phyloP scores from a whole-genome alignment of 495 filamentous ascomycete genomes.

The Collariella sp. region DNA sequence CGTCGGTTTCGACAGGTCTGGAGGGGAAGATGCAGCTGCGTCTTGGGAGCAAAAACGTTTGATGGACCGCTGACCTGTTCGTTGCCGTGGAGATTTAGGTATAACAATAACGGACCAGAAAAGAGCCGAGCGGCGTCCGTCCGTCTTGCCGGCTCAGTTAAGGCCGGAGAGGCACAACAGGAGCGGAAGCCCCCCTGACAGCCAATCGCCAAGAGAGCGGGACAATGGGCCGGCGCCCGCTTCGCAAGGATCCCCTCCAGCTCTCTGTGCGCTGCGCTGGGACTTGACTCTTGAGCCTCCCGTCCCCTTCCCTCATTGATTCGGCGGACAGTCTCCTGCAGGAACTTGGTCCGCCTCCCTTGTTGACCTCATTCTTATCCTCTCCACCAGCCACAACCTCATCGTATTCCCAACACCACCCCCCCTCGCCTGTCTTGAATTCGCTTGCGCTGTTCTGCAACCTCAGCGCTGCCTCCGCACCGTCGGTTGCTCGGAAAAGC shows the following conservation, averaged over 20 bases:
- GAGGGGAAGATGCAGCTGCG: no score
- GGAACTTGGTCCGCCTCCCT: neutral
- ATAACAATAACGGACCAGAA: no score
- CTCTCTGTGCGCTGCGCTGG: neutral
- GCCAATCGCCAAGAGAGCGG: neutral
- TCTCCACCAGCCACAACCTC: neutral
- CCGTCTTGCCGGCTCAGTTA: no score
- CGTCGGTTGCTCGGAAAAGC: neutral
- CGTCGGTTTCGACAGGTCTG: no score
- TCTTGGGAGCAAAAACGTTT: no score
- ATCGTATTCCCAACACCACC: no score
- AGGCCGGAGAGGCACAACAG: neutral
- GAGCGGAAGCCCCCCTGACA: neutral
- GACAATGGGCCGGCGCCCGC: slow-evolving; percentile 1
- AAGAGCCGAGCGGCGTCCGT: no score
- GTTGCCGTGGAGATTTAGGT: no score
- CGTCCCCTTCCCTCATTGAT: neutral
- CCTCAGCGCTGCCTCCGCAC: neutral
- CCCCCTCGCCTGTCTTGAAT: no score
- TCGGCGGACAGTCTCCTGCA: no score
- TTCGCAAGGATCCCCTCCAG: neutral
- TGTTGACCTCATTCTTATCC: slow-evolving; percentile 3
- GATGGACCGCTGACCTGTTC: no score
- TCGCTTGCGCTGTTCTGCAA: no score
- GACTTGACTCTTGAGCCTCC: neutral